Evolutionary conservation across 2,329 filamentous ascomycete species (phyloP).

Genomic region (Ramularia endophylla): DNA sequence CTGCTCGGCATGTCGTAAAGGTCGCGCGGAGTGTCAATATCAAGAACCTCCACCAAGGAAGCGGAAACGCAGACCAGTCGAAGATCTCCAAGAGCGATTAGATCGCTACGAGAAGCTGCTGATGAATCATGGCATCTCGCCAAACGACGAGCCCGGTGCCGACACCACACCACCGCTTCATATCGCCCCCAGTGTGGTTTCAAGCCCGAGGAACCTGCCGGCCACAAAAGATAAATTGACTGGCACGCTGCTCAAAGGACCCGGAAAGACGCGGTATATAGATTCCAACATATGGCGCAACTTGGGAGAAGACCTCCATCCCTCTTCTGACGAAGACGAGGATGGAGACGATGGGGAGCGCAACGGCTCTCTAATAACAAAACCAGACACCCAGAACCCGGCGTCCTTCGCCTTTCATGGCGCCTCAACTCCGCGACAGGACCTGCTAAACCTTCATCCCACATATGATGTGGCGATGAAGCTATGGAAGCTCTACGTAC

Average conservation of each 20-base stretch:
- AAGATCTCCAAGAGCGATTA: conserved; percentile 32
- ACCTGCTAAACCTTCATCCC: conserved; percentile 42
- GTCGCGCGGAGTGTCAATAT: conserved; percentile 36
- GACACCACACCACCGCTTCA: background rate
- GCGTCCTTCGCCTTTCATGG: conserved; percentile 24
- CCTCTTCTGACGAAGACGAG: conserved; percentile 24
- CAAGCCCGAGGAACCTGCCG: background rate
- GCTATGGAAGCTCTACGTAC: conserved; percentile 52
- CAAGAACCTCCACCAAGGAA: conserved; percentile 34
- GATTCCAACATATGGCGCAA: conserved; percentile 32
- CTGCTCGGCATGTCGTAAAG: conserved; percentile 32
- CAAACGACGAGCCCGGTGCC: conserved; percentile 3
- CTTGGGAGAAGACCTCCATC: conserved; percentile 24
- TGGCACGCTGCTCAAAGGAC: conserved; percentile 24
- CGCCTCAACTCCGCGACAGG: conserved; percentile 7
- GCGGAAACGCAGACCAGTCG: conserved; percentile 34
- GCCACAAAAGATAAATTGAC: background rate
- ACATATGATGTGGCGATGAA: conserved; percentile 50
- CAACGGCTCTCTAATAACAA: no score
- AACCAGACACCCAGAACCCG: conserved; percentile 21
- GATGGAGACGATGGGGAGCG: conserved; percentile 18
- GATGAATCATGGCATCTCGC: conserved; percentile 31
- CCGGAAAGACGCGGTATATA: conserved; percentile 40
- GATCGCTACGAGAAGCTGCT: conserved; percentile 38
- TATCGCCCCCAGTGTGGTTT: background rate